Conservation (phyloP, 1,139 yeast genomes). For the Zygoascus meyerae region DNA sequence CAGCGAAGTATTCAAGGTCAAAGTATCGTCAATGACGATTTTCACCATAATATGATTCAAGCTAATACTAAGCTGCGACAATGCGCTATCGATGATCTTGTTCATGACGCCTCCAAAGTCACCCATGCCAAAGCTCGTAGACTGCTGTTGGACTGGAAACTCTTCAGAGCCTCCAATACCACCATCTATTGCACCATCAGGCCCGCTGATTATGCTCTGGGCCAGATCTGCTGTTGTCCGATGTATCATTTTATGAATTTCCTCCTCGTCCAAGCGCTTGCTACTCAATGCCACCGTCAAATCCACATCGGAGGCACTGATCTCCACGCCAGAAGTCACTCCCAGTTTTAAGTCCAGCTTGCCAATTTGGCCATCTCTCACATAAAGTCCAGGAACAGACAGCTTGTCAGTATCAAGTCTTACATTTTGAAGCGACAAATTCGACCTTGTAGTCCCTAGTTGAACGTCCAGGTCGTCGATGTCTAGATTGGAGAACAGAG, state of each 20-base stretch:
- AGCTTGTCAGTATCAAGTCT: constrained; percentile 69
- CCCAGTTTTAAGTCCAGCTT: constrained; percentile 47
- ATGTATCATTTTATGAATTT: constrained; percentile 51
- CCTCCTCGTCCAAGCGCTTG: constrained; percentile 22
- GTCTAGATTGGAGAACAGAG: constrained; percentile 78
- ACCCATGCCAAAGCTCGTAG: constrained; percentile 29
- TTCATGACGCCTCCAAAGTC: constrained; percentile 52
- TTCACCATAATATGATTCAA: constrained; percentile 43
- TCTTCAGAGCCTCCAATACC: neutral
- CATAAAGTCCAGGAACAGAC: constrained; percentile 55
- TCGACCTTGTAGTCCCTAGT: constrained; percentile 47
- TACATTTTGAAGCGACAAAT: constrained; percentile 55
- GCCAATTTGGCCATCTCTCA: constrained; percentile 59
- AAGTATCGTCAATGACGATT: constrained; percentile 47
- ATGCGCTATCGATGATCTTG: constrained; percentile 61
- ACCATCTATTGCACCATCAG: constrained; percentile 21
- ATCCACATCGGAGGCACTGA: constrained; percentile 53
- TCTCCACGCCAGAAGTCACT: constrained; percentile 60
- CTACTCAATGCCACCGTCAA: constrained; percentile 49
- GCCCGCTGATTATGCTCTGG: constrained; percentile 20
- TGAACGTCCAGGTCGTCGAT: constrained; percentile 77
- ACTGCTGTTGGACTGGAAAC: neutral
- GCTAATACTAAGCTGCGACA: constrained; percentile 53
- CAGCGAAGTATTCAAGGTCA: constrained; percentile 39
- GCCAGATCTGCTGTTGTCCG: constrained; percentile 49